Conservation (phyloP, 192 early-diverging fungal species). For the Coemansia sp. region DNA sequence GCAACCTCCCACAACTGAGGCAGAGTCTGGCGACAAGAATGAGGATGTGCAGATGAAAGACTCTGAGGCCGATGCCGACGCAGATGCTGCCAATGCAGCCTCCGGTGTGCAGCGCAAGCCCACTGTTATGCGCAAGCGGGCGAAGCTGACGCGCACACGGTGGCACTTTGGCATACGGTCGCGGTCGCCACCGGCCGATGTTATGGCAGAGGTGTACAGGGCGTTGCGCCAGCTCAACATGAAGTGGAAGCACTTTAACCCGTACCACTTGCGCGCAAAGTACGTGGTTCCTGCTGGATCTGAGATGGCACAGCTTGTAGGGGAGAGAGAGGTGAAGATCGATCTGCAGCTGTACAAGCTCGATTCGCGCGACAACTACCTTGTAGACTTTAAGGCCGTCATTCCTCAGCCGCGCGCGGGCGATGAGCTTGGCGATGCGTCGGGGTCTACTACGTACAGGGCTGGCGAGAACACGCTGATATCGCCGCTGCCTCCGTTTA, state of each 20-base stretch:
- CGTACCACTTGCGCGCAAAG: slow-evolving; percentile 80
- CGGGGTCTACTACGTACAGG: slow-evolving; percentile 19
- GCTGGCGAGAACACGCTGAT: slow-evolving; percentile 41
- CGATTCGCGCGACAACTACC: slow-evolving; percentile 80
- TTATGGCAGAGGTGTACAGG: slow-evolving; percentile 97
- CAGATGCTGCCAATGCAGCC: slow-evolving; percentile 1
- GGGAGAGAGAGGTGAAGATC: slow-evolving; percentile 72
- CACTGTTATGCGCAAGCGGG: slow-evolving; percentile 47
- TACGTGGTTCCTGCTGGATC: slow-evolving; percentile 45
- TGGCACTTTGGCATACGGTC: slow-evolving; percentile 99
- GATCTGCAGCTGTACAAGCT: slow-evolving; percentile 95
- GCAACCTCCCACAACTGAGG: slow-evolving; percentile 15
- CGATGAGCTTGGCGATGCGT: slow-evolving; percentile 28
- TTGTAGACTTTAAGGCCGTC: slow-evolving; percentile 96
- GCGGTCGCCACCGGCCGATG: slow-evolving; percentile 85
- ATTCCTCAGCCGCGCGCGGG: slow-evolving; percentile 38
- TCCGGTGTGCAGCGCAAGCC: slow-evolving; percentile 20
- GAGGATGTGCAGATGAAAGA: slow-evolving; percentile 18
- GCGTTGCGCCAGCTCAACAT: slow-evolving; percentile 88
- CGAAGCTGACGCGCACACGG: slow-evolving; percentile 65
- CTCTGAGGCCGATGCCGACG: neutral
- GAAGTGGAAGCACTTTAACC: slow-evolving; percentile 90
- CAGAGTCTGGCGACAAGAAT: neutral
- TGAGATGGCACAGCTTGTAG: slow-evolving; percentile 34
- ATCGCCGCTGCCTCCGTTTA: slow-evolving; percentile 41